Base-by-base conservation (phyloP, 768 basidiomycete species). In the Boletus rufocinnamomeus region DNA sequence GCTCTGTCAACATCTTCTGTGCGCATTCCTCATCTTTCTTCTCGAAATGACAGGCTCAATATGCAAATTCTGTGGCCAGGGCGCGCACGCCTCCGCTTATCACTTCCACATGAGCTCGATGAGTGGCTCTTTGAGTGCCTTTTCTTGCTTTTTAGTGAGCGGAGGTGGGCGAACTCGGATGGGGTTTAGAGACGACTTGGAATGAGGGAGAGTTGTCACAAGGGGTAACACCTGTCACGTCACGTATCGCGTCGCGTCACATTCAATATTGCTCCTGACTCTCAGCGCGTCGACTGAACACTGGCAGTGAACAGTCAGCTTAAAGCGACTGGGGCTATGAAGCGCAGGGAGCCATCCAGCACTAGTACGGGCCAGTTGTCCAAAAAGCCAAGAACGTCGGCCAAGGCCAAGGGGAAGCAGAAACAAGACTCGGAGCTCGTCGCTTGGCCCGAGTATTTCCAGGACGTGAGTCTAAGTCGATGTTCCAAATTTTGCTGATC, bases 21-120 rank as follows among this genome's bases (percentile, higher is more conserved):
- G 7, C 8, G 30, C 30, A 30, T 30, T 30, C 30, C 30, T 9
- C 8, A 30, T 30, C 30, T 30, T 30, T 30, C 30, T 9, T 30
- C 30, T 30, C 8, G 30, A 9, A 30, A 81, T 62, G 41, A 76
- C 59, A 2, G 80, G 77, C 63, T 83, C 82, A 38, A 84, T 77
- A 35, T 83, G 79, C 46, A 84, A 70, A 52, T 84, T 84, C 28
- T 69, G 60, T 2, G 82, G 82, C 72, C 76, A 84, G n/a, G 62
- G 60, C 11, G 67, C 67, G 4, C 78, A 79, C 0, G 74, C 70
- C 30, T 72, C 72, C 25, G 67, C 63, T 63, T 80, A 75, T 32
- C 74, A 74, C 54, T 75, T 72, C 54, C 72, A 68, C 40, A 84
- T 76, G n/a, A 74, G 63, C 59, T 78, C 75, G 54, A 81, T 72